A percentile compares a stretch with the other conserved stretches of the same genome.
Evolutionary conservation across 2,329 filamentous ascomycete genomes (phyloP).

Genomic region (Xylaria sp.): DNA sequence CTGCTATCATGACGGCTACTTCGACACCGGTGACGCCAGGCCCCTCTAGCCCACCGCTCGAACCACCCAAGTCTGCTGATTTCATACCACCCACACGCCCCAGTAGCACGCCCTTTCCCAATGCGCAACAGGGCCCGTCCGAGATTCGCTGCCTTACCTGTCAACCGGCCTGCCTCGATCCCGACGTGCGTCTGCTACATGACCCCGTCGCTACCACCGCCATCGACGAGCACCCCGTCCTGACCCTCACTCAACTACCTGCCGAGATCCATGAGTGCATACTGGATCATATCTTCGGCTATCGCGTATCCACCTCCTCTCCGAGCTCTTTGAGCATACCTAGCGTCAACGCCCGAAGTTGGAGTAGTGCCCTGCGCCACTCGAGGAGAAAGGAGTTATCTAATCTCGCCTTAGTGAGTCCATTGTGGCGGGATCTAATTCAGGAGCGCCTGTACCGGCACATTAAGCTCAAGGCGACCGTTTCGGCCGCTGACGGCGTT

Average conservation of each 20-base stretch:
- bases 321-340: constrained; percentile 66
- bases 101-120: constrained; percentile 70
- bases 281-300: constrained; percentile 76
- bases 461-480: constrained; percentile 78
- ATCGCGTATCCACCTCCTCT: constrained; percentile 70
- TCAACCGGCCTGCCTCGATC: constrained; percentile 50
- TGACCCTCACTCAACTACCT: constrained; percentile 67
- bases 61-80: constrained; percentile 59
- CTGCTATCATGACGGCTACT: constrained; percentile 58
- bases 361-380: constrained; percentile 73
- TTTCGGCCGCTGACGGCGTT: constrained; percentile 69
- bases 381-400: constrained; percentile 75
- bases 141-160: constrained; percentile 57
- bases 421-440: constrained; percentile 73
- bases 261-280: constrained; percentile 79
- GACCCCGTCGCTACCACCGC: constrained; percentile 44
- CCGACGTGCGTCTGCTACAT: constrained; percentile 45
- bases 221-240: constrained; percentile 46
- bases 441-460: constrained; percentile 80
- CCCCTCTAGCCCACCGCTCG: constrained; percentile 62
- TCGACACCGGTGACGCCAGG: constrained; percentile 68
- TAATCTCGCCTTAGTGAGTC: constrained; percentile 70
- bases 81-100: constrained; percentile 64
- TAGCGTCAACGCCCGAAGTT: constrained; percentile 64
- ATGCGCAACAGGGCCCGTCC: constrained; percentile 61